Evolutionary conservation across 1,284 basidiomycete species (phyloP).

Genomic region (Papiliotrema nemorosa): DNA sequence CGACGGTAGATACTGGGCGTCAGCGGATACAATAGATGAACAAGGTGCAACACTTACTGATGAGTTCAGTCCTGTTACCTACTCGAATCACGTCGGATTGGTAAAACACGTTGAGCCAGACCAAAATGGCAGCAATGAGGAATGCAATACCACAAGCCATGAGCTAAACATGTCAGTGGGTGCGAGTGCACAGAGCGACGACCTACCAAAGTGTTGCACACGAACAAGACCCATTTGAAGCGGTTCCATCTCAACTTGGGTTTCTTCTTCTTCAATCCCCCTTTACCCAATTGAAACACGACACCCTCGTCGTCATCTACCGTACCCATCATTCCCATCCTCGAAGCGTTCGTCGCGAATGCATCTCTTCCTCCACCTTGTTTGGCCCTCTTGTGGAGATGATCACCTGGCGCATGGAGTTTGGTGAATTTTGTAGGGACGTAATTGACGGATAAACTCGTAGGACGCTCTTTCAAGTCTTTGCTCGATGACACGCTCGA

Average conservation of each 20-base stretch:
- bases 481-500: background rate
- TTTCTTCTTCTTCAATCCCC: slow-evolving; percentile 48
- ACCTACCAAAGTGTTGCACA: slow-evolving; percentile 57
- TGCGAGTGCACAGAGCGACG: background rate
- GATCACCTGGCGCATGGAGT: slow-evolving; percentile 51
- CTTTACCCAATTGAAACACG: slow-evolving; percentile 47
- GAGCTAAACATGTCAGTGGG: slow-evolving; percentile 45
- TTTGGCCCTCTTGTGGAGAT: slow-evolving; percentile 48
- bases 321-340: slow-evolving; percentile 56
- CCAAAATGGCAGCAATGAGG: slow-evolving; percentile 59
- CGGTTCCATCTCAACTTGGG: slow-evolving; percentile 61
- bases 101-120: slow-evolving; percentile 63
- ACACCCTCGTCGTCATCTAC: slow-evolving; percentile 60
- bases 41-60: slow-evolving; percentile 43
- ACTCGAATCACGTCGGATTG: slow-evolving; percentile 61
- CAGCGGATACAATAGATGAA: no score
- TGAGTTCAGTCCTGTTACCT: slow-evolving; percentile 60
- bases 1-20: slow-evolving; percentile 59
- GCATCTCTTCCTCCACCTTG: slow-evolving; percentile 63
- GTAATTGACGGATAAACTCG: slow-evolving; percentile 58
- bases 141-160: slow-evolving; percentile 56
- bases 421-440: slow-evolving; percentile 63
- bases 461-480: slow-evolving; percentile 15
- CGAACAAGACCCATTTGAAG: slow-evolving; percentile 66
- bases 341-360: slow-evolving; percentile 48